phyloP scores from a whole-genome alignment of 2,329 filamentous ascomycete species.

The Apiospora koreana region DNA sequence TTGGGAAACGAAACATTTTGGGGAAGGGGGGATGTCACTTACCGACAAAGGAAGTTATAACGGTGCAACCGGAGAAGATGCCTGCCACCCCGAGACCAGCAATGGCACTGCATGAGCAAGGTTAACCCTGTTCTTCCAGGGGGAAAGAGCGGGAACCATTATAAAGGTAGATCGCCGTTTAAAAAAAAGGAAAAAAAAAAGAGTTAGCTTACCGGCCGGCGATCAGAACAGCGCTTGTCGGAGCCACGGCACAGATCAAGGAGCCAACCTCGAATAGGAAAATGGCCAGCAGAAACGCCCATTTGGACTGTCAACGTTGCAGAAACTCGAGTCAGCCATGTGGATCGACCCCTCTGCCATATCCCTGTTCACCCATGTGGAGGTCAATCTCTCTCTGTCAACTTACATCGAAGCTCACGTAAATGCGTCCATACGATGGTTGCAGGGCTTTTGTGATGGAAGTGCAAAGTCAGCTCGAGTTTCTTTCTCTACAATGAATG shows the following conservation, averaged over 20 bases:
- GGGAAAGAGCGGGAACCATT: neutral
- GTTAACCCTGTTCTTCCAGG: too few relatives aligned
- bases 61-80: slow-evolving; percentile 30
- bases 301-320: slow-evolving; percentile 29
- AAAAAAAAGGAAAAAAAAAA: neutral
- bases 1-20: too few relatives aligned
- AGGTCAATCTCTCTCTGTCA: too few relatives aligned
- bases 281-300: slow-evolving; percentile 17
- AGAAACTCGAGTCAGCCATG: slow-evolving; percentile 28
- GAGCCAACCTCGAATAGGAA: slow-evolving; percentile 18
- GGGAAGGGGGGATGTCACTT: slow-evolving; percentile 53
- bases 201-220: slow-evolving; percentile 21
- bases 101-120: slow-evolving; percentile 18
- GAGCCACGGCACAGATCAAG: slow-evolving; percentile 21
- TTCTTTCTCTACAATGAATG: neutral
- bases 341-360: neutral
- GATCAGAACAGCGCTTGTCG: slow-evolving; percentile 28
- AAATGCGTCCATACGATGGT: slow-evolving; percentile 38
- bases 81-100: slow-evolving; percentile 32
- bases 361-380: too few relatives aligned
- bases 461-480: slow-evolving; percentile 9
- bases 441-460: slow-evolving; percentile 33
- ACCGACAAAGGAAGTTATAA: slow-evolving; percentile 21
- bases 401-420: slow-evolving; percentile 38
- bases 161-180: neutral